These are phyloP conservation scores for Candida argentea DNA, from an alignment of 805 yeast genomes.

Conservation along the genomic window DNA sequence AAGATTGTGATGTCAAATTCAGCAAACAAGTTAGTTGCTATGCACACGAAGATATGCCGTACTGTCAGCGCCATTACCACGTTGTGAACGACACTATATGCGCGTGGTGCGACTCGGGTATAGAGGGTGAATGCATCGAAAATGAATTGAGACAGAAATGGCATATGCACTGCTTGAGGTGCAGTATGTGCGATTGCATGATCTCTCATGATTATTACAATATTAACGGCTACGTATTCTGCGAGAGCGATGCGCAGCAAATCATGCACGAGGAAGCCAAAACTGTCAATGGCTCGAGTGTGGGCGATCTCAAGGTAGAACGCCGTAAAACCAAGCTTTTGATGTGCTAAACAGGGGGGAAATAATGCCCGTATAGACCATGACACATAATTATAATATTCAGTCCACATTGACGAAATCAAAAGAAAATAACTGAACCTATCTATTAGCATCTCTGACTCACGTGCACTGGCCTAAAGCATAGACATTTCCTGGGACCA, in stretches of 20 bases:
- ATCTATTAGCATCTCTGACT: too few species aligned
- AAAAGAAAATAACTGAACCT: too few species aligned
- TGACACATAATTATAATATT: too few species aligned
- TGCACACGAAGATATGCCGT: slow-evolving; percentile 70
- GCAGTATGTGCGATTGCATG: slow-evolving; percentile 44
- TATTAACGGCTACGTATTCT: slow-evolving; percentile 37
- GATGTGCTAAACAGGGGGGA: too few species aligned
- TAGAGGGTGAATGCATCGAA: slow-evolving; percentile 87
- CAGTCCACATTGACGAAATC: too few species aligned
- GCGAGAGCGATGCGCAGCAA: slow-evolving; percentile 47
- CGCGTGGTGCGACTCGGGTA: slow-evolving; percentile 56
- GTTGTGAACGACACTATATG: slow-evolving; percentile 67
- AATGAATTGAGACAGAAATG: slow-evolving; percentile 62
- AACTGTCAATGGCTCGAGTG: too few species aligned
- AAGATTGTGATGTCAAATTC: slow-evolving; percentile 46
- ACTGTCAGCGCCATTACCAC: slow-evolving; percentile 74
- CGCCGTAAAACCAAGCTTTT: too few species aligned
- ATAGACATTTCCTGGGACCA: neutral
- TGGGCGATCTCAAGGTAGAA: too few species aligned
- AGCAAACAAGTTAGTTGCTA: slow-evolving; percentile 59
- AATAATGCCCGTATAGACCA: too few species aligned
- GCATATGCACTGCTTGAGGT: slow-evolving; percentile 65
- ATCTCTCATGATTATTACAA: slow-evolving; percentile 49
- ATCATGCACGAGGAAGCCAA: too few species aligned
- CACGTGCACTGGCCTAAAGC: slow-evolving; percentile 1